phyloP scores from a whole-genome alignment of 129 eudicot genomes.

The Flaveria brownii region DNA sequence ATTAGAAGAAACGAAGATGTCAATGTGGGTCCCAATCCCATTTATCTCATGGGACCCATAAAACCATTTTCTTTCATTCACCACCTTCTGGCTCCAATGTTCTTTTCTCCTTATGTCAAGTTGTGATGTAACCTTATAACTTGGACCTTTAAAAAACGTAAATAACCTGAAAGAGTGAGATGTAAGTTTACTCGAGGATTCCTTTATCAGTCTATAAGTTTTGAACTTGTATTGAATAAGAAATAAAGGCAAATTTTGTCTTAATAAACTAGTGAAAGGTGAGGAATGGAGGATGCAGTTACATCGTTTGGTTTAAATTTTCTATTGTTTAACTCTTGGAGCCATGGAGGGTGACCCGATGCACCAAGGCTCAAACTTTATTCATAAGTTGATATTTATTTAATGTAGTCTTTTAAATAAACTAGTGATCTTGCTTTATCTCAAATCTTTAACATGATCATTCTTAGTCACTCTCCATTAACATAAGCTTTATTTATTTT shows the following conservation, averaged over 20 bases:
- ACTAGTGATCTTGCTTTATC: slow-evolving; percentile 11
- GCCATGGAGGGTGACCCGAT: background rate
- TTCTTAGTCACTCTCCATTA: background rate
- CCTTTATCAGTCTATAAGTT: background rate
- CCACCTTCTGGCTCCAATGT: background rate
- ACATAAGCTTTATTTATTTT: background rate
- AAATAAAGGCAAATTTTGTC: background rate
- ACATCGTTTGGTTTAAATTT: background rate
- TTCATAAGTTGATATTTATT: background rate
- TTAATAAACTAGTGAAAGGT: background rate
- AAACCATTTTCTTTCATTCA: background rate
- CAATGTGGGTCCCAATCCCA: slow-evolving; percentile 3
- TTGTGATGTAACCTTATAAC: background rate
- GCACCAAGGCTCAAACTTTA: slow-evolving; percentile 2
- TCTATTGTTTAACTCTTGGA: background rate
- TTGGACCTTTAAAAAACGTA: background rate
- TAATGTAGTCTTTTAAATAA: background rate
- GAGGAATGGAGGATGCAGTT: background rate
- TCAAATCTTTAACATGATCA: slow-evolving; percentile 16
- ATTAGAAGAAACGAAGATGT: slow-evolving; percentile 2
- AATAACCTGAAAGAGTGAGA: background rate
- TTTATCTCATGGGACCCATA: slow-evolving; percentile 12
- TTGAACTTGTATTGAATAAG: background rate
- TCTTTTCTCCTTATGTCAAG: background rate
- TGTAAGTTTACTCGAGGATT: slow-evolving; percentile 14